Base-by-base conservation (phyloP, 352 stramenopile genomes). In the Halophytophthora batemanensis region DNA sequence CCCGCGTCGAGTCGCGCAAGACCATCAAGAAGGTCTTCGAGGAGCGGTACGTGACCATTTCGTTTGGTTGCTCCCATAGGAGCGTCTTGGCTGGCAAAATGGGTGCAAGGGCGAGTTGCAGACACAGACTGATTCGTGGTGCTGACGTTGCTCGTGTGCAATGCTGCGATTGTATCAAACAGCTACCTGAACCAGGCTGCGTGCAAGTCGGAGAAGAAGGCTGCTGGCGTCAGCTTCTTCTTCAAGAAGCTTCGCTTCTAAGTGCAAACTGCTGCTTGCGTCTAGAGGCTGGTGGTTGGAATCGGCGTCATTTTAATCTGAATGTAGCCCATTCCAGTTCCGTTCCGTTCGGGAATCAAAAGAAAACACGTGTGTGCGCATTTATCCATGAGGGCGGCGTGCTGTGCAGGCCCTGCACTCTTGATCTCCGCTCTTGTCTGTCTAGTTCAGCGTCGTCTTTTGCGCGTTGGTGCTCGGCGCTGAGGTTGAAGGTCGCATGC, bases 231-330 rank as follows among this genome's bases (percentile, higher is more conserved):
- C 57, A 95, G 77, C 78, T 99, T 98, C 83, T 99, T 99, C 80
- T 99, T 98, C 93, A 96, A 98, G 76, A 98, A 98, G 83, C 93
- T 99, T 70, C 85, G 93, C 74, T 99, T 99, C 86, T 99, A 98
- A 98, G 77, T 74, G 69, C 65, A 70, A 52, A 37, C 51, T 59
- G 31, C 41, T 71, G 49, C 59, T 60, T 66, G 57, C 67, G 61
- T 65, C 57, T 76, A 77, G 73, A 72, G 44, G 58, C 66, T 63
- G 68, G 60, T 71, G 66, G 59, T 31, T 31, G 25, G 64, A 69
- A 56, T 71, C 50, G 66, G 61, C 64, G 60, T 64, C 25, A 51
- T 69, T 66, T 69, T 76, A 81, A 71, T 56, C 64, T 66, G 62
- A 75, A 80, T 80, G 68, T 70, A 83, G 64, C 70, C 68, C 56